These are phyloP conservation scores for Xanthoconium stramineum DNA, from an alignment of 768 basidiomycete species.

Conservation along the genomic window DNA sequence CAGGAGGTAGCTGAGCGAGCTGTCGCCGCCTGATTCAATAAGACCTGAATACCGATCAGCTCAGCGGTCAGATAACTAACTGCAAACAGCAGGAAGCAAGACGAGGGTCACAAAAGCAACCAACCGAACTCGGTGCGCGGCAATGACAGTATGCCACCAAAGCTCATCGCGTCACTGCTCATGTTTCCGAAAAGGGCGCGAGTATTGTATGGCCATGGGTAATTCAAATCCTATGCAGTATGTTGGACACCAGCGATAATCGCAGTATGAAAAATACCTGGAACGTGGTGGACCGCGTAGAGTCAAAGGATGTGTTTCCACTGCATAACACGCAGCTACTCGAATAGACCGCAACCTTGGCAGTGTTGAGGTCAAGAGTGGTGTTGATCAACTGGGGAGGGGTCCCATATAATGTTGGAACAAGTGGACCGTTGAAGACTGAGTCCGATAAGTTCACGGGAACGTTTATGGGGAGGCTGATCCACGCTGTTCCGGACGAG, in stretches of 20 bases:
- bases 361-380: conserved; percentile 17
- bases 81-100: background rate
- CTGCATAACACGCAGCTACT: conserved; percentile 20
- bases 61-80: background rate
- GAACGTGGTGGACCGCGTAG: conserved; percentile 12
- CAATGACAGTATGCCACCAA: conserved; percentile 13
- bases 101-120: background rate
- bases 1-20: conserved; percentile 15
- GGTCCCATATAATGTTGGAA: conserved; percentile 17
- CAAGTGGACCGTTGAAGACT: conserved; percentile 15
- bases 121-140: conserved; percentile 14
- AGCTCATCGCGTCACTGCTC: conserved; percentile 15
- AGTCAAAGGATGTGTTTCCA: conserved; percentile 17
- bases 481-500: conserved; percentile 11
- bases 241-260: background rate
- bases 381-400: conserved; percentile 16
- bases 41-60: background rate
- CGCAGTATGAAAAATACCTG: conserved; percentile 5
- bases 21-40: conserved; percentile 16
- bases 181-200: conserved; percentile 9
- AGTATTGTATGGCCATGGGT: conserved; percentile 13
- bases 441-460: conserved; percentile 8
- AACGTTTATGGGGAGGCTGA: conserved; percentile 16
- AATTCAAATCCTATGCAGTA: conserved; percentile 2
- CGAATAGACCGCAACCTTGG: conserved; percentile 20